Conservation (phyloP, 352 stramenopile species). For the Nothophytophthora sp. region DNA sequence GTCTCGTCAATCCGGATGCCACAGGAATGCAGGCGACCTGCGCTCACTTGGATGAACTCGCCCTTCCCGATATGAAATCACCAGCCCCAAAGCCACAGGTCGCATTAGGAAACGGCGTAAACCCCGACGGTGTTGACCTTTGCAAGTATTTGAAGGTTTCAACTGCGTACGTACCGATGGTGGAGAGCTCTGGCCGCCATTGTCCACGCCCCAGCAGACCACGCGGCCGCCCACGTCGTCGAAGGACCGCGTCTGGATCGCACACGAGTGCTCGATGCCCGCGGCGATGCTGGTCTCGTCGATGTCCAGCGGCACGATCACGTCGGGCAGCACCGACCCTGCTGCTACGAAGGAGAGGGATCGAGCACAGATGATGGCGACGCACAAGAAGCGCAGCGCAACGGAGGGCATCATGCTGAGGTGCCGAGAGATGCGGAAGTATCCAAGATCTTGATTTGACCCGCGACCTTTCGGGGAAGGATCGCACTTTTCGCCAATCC, state of each 20-base stretch:
- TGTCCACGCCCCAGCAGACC: conserved; percentile 76
- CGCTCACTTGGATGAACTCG: conserved; percentile 83
- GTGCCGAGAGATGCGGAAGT: conserved; percentile 1
- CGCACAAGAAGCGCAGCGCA: conserved; percentile 13
- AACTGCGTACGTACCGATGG: conserved; percentile 33
- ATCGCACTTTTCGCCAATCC: conserved; percentile 10
- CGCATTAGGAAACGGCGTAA: no score
- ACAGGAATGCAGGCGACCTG: conserved; percentile 73
- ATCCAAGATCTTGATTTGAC: conserved; percentile 1
- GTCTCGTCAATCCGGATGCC: conserved; percentile 78
- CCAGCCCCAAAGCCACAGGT: no score
- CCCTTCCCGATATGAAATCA: no score
- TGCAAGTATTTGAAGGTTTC: no score
- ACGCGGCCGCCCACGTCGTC: conserved; percentile 75
- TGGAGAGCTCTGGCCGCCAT: conserved; percentile 52
- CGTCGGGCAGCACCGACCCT: conserved; percentile 2
- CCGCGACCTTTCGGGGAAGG: conserved; percentile 14
- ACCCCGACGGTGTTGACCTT: no score
- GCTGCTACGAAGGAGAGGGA: background rate
- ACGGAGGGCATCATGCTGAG: no score
- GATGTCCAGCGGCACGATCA: conserved; percentile 64
- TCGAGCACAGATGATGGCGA: background rate
- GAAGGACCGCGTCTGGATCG: conserved; percentile 65
- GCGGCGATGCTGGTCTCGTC: conserved; percentile 77
- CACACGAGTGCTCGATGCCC: conserved; percentile 81